These are phyloP conservation scores for Russula brevipes DNA, from an alignment of 768 basidiomycete species.

Conservation along the genomic window DNA sequence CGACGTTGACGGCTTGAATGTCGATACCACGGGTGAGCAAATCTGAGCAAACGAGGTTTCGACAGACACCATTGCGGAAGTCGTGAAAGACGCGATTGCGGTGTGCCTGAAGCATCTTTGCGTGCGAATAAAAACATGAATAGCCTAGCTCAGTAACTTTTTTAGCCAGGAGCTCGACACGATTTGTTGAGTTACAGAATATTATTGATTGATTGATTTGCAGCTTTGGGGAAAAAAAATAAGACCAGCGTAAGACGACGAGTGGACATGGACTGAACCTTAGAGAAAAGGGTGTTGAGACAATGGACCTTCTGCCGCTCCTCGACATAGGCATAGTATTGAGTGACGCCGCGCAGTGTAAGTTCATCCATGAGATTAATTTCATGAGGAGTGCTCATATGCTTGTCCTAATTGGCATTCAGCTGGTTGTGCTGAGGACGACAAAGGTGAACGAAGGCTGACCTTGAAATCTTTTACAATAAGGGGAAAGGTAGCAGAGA, in stretches of 20 bases:
- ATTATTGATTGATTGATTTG: slow-evolving; percentile 99
- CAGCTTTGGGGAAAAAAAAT: slow-evolving; percentile 47
- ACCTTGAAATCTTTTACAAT: slow-evolving; percentile 99
- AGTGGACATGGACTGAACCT: slow-evolving; percentile 46
- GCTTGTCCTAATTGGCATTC: slow-evolving; percentile 63
- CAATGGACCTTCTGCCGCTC: slow-evolving; percentile 99
- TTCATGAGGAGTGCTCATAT: slow-evolving; percentile 93
- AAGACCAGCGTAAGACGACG: neutral
- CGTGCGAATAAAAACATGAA: slow-evolving; percentile 99
- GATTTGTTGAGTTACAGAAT: slow-evolving; percentile 99
- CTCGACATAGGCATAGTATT: slow-evolving; percentile 99
- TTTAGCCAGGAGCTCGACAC: slow-evolving; percentile 97
- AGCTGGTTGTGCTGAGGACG: slow-evolving; percentile 17
- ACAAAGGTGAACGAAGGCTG: slow-evolving; percentile 17
- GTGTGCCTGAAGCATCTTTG: slow-evolving; percentile 98
- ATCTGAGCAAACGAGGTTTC: slow-evolving; percentile 97
- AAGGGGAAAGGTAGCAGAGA: slow-evolving; percentile 98
- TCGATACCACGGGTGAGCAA: slow-evolving; percentile 98
- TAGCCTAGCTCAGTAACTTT: slow-evolving; percentile 99
- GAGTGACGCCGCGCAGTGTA: slow-evolving; percentile 95
- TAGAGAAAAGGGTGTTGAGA: slow-evolving; percentile 98
- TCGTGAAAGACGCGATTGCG: slow-evolving; percentile 99
- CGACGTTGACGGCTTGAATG: slow-evolving; percentile 99
- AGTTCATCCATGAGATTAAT: slow-evolving; percentile 99
- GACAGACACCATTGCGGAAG: slow-evolving; percentile 96